Evolutionary conservation across 2,329 filamentous ascomycete species (phyloP).

Genomic region (Phaeomoniella chlamydospora): DNA sequence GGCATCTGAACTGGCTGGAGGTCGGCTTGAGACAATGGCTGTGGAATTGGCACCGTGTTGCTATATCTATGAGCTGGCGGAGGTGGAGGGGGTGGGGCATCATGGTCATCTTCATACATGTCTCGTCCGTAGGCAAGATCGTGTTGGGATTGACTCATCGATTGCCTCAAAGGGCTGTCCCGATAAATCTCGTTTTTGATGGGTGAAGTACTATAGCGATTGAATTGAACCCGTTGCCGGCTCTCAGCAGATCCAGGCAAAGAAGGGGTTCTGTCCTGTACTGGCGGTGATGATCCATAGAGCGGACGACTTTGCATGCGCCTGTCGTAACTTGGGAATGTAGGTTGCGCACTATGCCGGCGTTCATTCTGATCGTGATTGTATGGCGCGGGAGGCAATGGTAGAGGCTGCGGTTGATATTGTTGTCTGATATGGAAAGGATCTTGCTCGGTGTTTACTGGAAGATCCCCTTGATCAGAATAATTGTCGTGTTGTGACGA

Average conservation of each 20-base stretch:
- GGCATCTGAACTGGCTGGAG: slow-evolving; percentile 8
- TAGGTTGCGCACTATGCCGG: slow-evolving; percentile 1
- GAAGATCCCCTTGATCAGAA: background rate
- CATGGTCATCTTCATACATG: slow-evolving; percentile 9
- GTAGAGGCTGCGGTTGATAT: background rate
- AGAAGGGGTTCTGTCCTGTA: slow-evolving; percentile 5
- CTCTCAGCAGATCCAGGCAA: slow-evolving; percentile 2
- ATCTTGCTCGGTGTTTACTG: background rate
- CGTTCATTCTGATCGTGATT: slow-evolving; percentile 1
- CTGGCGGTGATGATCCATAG: slow-evolving; percentile 7
- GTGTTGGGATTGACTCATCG: slow-evolving; percentile 13
- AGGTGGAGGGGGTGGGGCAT: slow-evolving; percentile 16
- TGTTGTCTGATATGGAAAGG: background rate
- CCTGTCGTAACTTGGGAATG: background rate
- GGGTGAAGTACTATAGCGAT: slow-evolving; percentile 9
- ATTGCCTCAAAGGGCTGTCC: slow-evolving; percentile 15
- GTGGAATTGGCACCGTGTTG: slow-evolving; percentile 5
- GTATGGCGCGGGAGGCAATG: background rate
- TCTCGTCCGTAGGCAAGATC: slow-evolving; percentile 6
- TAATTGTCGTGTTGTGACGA: background rate
- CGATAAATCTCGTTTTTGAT: slow-evolving; percentile 11
- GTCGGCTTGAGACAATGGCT: background rate
- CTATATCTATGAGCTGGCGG: slow-evolving; percentile 16
- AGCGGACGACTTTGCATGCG: background rate
- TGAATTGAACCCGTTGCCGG: slow-evolving; percentile 3